Conservation (phyloP, 768 basidiomycete genomes). For the Podaxis carcinomalis region DNA sequence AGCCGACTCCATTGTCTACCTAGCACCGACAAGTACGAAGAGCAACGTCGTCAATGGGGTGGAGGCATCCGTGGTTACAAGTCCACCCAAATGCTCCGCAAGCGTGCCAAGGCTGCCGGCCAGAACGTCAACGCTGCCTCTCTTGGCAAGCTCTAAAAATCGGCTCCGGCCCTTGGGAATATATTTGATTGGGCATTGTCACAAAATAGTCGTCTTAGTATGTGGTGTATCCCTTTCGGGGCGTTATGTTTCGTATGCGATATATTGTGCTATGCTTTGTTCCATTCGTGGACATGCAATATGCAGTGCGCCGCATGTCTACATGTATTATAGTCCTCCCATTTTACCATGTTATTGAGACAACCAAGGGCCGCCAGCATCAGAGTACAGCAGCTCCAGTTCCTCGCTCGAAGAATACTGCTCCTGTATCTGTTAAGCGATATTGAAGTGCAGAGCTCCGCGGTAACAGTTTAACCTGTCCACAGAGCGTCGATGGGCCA, state of each 20-base stretch:
- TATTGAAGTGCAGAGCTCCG: slow-evolving; percentile 65
- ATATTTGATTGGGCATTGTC: neutral
- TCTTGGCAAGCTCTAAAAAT: slow-evolving; percentile 59
- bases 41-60: slow-evolving; percentile 89
- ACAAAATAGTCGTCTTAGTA: slow-evolving; percentile 1
- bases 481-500: slow-evolving; percentile 34
- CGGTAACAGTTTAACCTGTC: slow-evolving; percentile 37
- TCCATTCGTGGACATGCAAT: neutral
- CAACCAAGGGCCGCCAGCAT: neutral
- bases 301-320: slow-evolving; percentile 2
- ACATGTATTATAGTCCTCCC: slow-evolving; percentile 2
- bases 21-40: slow-evolving; percentile 91
- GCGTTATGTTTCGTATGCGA: slow-evolving; percentile 3
- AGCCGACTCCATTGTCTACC: slow-evolving; percentile 2
- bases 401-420: slow-evolving; percentile 70
- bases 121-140: slow-evolving; percentile 51
- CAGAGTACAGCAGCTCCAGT: slow-evolving; percentile 64
- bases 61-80: slow-evolving; percentile 95
- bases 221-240: neutral
- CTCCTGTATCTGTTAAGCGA: slow-evolving; percentile 59
- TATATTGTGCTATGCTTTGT: slow-evolving; percentile 1
- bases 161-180: neutral
- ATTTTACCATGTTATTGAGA: neutral
- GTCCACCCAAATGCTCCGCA: slow-evolving; percentile 88
- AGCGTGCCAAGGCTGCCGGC: slow-evolving; percentile 90